Evolutionary conservation across 2,329 filamentous ascomycete species (phyloP), one percentile per base, ranked within the genome.

Genomic region (Penicillium sp.): DNA sequence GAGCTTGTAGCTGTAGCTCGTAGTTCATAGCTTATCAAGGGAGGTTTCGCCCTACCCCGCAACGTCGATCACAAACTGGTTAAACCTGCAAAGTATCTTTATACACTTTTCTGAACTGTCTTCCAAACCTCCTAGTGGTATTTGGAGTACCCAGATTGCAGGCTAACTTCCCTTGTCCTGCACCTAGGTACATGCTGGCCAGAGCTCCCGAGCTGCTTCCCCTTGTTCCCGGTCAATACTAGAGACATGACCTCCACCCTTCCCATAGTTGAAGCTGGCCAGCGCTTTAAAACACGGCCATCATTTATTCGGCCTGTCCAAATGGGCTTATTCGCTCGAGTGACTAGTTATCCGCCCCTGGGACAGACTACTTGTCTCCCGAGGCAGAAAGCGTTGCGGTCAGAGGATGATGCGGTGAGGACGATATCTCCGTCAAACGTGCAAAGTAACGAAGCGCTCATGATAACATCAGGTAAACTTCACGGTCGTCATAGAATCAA

Each of bases 351-450:
- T 59, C 90, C 90, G 10, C 81, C 88, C 1, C 69, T 95, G 42
- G 87, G 84, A 1, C 86, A 90, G 63, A 77, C 86, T 20, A 89
- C 87, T 1, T 75, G 79, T 40, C 61, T 87, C 16, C 67, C 73
- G 22, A 61, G 69, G 14, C 64, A 68, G 46, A 60, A 68, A 14
- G 59, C 40, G 6, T 44, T 46, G 7, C 47, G 47, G 24, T 55
- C 48, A 3, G 49, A 50, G 14, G 47, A 57, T 13, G 57, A 64
- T 51, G 57, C 55, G 43, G 66, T 68, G 46, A 50, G 57, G 46
- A 14, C 11, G 10, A 5, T 24, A n/a, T n/a, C 13, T 13, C 24
- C 4, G 26, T 9, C 11, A 24, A 13, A 24, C 16, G 7, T 3
- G 4, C 8, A 8, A 2, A 7, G 11, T 8, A 23, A 24, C 11